Percentiles rank a stretch among this genome's conserved stretches.
Evolutionary conservation across 306 rosid genomes (phyloP).

Genomic region (Alnus rubra): DNA sequence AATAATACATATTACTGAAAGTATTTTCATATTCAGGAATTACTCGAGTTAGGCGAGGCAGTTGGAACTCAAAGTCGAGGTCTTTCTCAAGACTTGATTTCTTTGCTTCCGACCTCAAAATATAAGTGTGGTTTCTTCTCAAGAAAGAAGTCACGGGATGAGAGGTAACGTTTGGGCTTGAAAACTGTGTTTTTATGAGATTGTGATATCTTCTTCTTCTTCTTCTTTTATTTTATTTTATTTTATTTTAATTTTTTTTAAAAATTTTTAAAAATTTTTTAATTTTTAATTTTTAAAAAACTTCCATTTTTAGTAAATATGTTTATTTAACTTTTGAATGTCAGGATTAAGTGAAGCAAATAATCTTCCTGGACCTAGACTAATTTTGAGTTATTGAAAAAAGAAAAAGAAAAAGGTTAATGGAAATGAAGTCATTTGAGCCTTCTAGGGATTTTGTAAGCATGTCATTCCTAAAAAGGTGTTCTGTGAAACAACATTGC

Average conservation of each 20-base stretch:
- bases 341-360: too few species aligned
- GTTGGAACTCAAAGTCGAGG: conserved; percentile 98
- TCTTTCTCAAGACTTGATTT: conserved; percentile 82
- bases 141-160: conserved; percentile 73
- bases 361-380: not conserved
- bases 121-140: conserved; percentile 83
- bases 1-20: not conserved
- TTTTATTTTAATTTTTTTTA: too few species aligned
- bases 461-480: not conserved
- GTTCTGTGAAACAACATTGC: not conserved
- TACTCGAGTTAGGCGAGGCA: conserved; percentile 87
- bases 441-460: not conserved
- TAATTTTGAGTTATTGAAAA: not conserved
- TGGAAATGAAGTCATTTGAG: not conserved
- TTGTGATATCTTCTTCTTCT: not conserved
- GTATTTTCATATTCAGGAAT: conserved; percentile 58
- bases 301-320: not conserved
- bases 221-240: too few species aligned
- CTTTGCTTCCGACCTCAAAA: conserved; percentile 85
- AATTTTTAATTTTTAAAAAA: not conserved
- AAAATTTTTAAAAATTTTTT: not conserved
- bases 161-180: conserved; percentile 58
- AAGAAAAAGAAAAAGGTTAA: not conserved
- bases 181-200: conserved; percentile 2
- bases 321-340: conserved; percentile 16